Evolutionary conservation across 2,329 filamentous ascomycete genomes (phyloP).

Genomic region (Pyrenochaeta sp.): DNA sequence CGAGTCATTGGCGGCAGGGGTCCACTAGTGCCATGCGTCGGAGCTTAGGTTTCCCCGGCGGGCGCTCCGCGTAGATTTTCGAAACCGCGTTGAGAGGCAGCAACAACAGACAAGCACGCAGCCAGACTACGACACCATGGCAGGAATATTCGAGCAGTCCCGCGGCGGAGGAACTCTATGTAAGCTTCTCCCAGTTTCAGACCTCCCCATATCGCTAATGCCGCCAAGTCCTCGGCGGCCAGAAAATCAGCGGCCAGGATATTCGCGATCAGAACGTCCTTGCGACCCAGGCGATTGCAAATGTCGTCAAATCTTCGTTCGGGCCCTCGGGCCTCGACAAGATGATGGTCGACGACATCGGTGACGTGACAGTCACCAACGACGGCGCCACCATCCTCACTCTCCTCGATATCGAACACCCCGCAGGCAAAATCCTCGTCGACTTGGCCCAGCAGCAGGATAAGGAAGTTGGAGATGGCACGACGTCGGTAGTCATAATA

Average conservation of each 20-base stretch:
- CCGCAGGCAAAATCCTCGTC: constrained; percentile 96
- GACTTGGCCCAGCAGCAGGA: constrained; percentile 98
- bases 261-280: constrained; percentile 98
- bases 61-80: constrained; percentile 36
- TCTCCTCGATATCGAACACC: constrained; percentile 95
- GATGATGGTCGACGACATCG: constrained; percentile 99
- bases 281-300: constrained; percentile 95
- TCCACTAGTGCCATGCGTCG: constrained; percentile 22
- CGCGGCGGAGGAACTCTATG: constrained; percentile 91
- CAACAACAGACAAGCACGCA: constrained; percentile 36
- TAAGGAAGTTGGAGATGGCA: constrained; percentile 98
- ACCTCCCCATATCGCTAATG: constrained; percentile 27
- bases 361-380: constrained; percentile 98
- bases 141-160: constrained; percentile 94
- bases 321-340: constrained; percentile 97
- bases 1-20: constrained; percentile 36
- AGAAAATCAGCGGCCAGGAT: constrained; percentile 96
- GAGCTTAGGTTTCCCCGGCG: constrained; percentile 33
- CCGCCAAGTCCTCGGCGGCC: constrained; percentile 79
- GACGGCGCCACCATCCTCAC: constrained; percentile 96
- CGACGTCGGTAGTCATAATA: constrained; percentile 96
- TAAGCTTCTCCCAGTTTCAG: constrained; percentile 50
- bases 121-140: constrained; percentile 66
- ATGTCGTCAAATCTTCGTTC: constrained; percentile 99
- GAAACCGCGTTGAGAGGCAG: constrained; percentile 36